These are phyloP conservation scores for Chlamydomonas sp. DNA, from an alignment of 139 green algal genomes.

Conservation along the genomic window DNA sequence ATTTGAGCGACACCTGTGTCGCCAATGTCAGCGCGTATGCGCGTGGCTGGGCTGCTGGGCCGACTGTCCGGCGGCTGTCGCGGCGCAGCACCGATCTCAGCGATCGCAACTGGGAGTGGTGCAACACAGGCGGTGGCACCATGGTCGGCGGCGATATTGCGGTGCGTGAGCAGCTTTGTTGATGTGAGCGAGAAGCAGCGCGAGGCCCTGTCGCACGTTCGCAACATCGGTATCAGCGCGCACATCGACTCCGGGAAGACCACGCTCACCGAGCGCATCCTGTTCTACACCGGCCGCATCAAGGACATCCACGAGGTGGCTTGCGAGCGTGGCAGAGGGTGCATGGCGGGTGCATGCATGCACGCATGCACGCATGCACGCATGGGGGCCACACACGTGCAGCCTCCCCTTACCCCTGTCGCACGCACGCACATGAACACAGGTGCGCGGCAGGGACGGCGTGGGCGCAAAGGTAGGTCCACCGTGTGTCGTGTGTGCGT, in stretches of 20 bases:
- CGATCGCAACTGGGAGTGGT: not conserved
- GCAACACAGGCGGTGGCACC: not conserved
- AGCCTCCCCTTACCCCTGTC: no score
- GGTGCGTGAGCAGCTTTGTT: not conserved
- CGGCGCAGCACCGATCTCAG: no score
- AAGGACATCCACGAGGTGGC: slow-evolving; percentile 94
- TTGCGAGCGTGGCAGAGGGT: no score
- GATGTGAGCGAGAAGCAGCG: slow-evolving; percentile 31
- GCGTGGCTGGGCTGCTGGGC: not conserved
- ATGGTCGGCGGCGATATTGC: no score
- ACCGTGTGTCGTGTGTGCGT: no score
- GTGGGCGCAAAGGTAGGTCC: slow-evolving; percentile 99
- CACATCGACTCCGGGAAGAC: slow-evolving; percentile 99
- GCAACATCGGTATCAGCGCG: slow-evolving; percentile 97
- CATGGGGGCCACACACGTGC: no score
- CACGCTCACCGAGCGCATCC: slow-evolving; percentile 94
- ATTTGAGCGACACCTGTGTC: not conserved
- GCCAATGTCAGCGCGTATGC: not conserved
- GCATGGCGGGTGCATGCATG: no score
- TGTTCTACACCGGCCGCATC: slow-evolving; percentile 98
- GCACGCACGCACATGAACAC: no score
- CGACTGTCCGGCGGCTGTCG: no score
- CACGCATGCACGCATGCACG: no score
- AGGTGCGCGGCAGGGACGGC: slow-evolving; percentile 93
- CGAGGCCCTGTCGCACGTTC: slow-evolving; percentile 39